phyloP scores from a whole-genome alignment of 441 rosid genomes.

The Pelargonium citronellum region DNA sequence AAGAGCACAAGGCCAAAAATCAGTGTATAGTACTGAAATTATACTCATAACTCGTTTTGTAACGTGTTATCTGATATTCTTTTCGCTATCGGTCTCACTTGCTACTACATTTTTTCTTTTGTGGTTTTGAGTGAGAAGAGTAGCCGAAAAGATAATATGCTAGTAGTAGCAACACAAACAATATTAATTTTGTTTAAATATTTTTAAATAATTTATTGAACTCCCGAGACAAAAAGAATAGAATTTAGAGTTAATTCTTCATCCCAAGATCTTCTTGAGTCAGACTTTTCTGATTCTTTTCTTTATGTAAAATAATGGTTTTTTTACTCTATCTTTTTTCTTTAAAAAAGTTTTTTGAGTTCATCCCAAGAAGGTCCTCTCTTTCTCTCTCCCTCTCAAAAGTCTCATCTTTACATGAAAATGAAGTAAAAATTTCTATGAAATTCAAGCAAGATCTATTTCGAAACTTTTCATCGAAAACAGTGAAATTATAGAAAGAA shows the following conservation, averaged over 20 bases:
- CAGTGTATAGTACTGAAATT: too few species aligned
- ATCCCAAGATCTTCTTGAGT: constrained; percentile 1
- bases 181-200: too few species aligned
- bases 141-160: too few species aligned
- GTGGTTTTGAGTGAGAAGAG: too few species aligned
- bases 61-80: background rate
- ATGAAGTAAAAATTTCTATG: background rate
- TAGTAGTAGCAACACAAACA: too few species aligned
- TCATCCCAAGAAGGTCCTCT: background rate
- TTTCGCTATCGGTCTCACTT: background rate
- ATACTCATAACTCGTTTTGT: too few species aligned
- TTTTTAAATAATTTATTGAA: background rate
- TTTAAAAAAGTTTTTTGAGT: background rate
- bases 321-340: background rate
- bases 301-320: background rate
- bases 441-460: background rate
- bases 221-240: background rate
- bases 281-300: background rate
- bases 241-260: background rate
- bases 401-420: constrained; percentile 1
- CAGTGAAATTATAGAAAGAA: background rate
- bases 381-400: background rate
- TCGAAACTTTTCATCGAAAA: background rate
- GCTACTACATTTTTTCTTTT: too few species aligned
- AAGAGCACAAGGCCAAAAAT: background rate